phyloP scores from a whole-genome alignment of 176 grass and related monocot species.

The Bolboschoenus planiculmis region DNA sequence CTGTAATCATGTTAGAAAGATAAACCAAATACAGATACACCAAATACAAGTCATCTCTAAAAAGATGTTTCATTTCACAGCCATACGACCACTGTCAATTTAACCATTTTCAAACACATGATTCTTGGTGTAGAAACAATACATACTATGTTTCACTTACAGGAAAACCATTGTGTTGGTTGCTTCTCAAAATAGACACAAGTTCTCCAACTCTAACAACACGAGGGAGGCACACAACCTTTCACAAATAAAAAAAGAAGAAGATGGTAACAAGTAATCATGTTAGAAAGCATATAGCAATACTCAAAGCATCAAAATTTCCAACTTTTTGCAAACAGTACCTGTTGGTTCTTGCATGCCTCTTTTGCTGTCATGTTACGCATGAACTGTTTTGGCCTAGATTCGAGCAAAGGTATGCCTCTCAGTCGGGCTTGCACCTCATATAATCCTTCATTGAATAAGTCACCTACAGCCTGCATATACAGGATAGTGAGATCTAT shows the following conservation, averaged over 20 bases:
- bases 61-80: neutral
- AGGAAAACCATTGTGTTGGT: conserved; percentile 90
- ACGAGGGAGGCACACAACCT: conserved; percentile 73
- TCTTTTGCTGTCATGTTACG: conserved; percentile 83
- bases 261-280: neutral
- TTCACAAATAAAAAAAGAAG: conserved; percentile 20
- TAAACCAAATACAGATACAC: neutral
- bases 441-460: conserved; percentile 93
- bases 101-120: neutral
- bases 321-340: conserved; percentile 26
- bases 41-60: neutral
- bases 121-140: neutral
- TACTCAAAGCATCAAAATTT: neutral
- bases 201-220: conserved; percentile 69
- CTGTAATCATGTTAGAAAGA: neutral
- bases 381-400: conserved; percentile 84
- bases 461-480: conserved; percentile 85
- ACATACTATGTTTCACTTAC: conserved; percentile 38
- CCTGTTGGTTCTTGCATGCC: conserved; percentile 90
- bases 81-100: neutral
- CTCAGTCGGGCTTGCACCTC: conserved; percentile 82
- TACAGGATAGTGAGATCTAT: conserved; percentile 25
- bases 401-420: conserved; percentile 92
- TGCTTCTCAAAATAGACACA: conserved; percentile 66
- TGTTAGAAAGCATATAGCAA: conserved; percentile 20